Base-by-base conservation (phyloP, 345 rosid genomes). In the Eucalyptus coolabah region DNA sequence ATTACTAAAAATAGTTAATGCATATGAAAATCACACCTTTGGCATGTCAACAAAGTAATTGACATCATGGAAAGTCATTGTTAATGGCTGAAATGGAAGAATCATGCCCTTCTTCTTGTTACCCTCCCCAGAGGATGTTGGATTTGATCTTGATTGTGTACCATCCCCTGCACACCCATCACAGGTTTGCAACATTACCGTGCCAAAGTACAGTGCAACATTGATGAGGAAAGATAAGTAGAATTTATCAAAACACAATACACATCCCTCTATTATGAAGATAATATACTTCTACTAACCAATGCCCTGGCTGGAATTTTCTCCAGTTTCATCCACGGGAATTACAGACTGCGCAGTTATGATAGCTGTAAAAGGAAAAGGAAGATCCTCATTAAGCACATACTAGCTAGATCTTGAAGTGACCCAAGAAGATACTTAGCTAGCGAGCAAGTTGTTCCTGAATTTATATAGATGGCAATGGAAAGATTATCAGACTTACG, bases 11-110 rank as follows among this genome's bases (percentile, higher is more conserved):
- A 77, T 40, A 77, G 7, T 77, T 10, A 77, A 77, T 77, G 45
- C 16, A 77, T 19, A 6, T 37, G 28, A 44, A 42, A 89, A 65
- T 44, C 51, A 86, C 80, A 96, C 99, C 97, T 94, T 92, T 45
- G 99, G 99, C 97, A 96, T 96, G 90, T 97, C 98, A 89, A 97
- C 99, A 89, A 90, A 97, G 93, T 96, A 97, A 91, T 95, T 97
- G 92, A 97, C 97, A 93, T 96, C 93, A 90, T 95, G 95, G 91
- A 97, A 97, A 88, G 98, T 96, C 99, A 97, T 96, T 91, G 97
- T 91, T 89, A 96, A 93, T 72, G 98, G 99, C 91, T 94, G 94
- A 92, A 97, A 96, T 89, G 99, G 99, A 89, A 97, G 97, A 90
- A 97, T 96, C 99, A 96, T 96, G 93, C 99, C 99, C 89, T 93